phyloP scores from a whole-genome alignment of 2,329 filamentous ascomycete species.

The Mollisia scopiformis region DNA sequence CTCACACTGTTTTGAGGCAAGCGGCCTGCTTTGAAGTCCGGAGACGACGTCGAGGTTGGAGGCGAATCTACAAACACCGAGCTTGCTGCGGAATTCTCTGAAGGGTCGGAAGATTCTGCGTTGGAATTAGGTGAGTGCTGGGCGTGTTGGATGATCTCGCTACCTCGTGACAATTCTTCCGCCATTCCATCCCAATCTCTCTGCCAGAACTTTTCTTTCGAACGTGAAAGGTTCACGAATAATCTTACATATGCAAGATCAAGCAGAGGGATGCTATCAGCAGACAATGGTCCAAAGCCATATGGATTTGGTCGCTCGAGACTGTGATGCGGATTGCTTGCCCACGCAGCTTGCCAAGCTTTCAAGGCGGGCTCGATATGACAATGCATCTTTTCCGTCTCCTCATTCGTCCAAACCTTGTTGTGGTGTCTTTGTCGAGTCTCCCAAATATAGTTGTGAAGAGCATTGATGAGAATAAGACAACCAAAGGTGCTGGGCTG shows the following conservation, averaged over 20 bases:
- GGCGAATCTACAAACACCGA: constrained; percentile 54
- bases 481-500: constrained; percentile 91
- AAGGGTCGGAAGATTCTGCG: constrained; percentile 41
- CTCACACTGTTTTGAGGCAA: constrained; percentile 27
- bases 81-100: constrained; percentile 50
- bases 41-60: constrained; percentile 52
- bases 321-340: constrained; percentile 81
- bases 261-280: constrained; percentile 87
- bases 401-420: constrained; percentile 85
- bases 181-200: constrained; percentile 92
- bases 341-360: constrained; percentile 94
- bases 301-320: constrained; percentile 84
- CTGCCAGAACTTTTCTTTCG: constrained; percentile 93
- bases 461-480: constrained; percentile 86
- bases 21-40: constrained; percentile 35
- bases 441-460: constrained; percentile 99
- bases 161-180: constrained; percentile 78
- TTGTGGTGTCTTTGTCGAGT: constrained; percentile 88
- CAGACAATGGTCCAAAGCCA: constrained; percentile 79
- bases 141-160: constrained; percentile 74
- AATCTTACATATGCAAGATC: constrained; percentile 91
- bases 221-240: constrained; percentile 89
- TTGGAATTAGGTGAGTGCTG: constrained; percentile 60
- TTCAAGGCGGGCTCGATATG: constrained; percentile 93
- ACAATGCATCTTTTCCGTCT: constrained; percentile 94